Base-by-base conservation (phyloP, 768 basidiomycete genomes). In the Lentinula boryana region DNA sequence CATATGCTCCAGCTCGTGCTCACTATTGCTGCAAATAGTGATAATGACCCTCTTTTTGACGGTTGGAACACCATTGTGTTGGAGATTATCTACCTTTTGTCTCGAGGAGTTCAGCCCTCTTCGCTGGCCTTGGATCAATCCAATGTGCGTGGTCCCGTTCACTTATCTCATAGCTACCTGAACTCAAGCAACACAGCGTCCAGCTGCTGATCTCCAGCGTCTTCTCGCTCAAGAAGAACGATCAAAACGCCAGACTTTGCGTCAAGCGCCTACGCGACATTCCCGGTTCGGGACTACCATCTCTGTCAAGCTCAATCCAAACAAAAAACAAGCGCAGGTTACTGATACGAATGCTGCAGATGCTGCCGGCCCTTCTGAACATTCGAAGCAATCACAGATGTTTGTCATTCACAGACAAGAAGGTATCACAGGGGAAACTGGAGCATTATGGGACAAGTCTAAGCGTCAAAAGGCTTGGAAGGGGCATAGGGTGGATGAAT, bases 281-380 rank as follows among this genome's bases (percentile, higher is more conserved):
- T 93, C 94, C 27, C 86, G 95, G 52, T 99, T 99, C 72, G 97
- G 97, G 1, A 98, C 97, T 2, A 98, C 95, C 8, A 88, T 98
- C 64, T 76, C 89, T 21, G 88, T 99, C 57, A 84, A 80, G 63
- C 77, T 90, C 46, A 89, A 87, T 61, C 71, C 85, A 13, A 82
- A 80, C 63, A 84, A 82, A 71, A 78, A 74, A 57, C 67, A 62
- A 48, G 65, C 60, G 3, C 58, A 62, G 16, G 51, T 48, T 49
- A 56, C 38, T 40, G 35, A 66, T 35, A 57, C 55, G 15, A 41
- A n/a, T 7, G 36, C 2, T 13, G 32, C 32, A 35, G 67, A 67
- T 58, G 65, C 68, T 6, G 60, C 60, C n/a, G 64, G 63, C 23
- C 27, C 63, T 31, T 58, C 67, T 15, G 66, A 70, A 16, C 62